Evolutionary conservation across 306 rosid genomes (phyloP).

Genomic region (Rosa chinensis): DNA sequence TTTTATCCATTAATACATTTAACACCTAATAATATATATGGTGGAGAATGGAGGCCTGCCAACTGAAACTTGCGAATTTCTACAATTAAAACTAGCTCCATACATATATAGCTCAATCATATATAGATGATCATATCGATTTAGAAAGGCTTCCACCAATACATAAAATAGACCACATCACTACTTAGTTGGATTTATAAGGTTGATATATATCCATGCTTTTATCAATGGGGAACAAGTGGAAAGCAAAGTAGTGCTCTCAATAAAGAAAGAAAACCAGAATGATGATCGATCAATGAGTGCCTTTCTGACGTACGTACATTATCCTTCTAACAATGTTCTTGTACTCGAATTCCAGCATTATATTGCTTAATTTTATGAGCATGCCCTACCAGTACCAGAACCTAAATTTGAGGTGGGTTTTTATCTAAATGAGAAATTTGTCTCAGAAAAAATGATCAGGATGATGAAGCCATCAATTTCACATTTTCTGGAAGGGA

Average conservation of each 20-base stretch:
- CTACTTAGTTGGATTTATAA: neutral
- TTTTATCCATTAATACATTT: too few species aligned
- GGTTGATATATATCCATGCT: constrained; percentile 7
- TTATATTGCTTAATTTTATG: neutral
- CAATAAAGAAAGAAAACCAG: constrained; percentile 11
- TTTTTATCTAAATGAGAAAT: neutral
- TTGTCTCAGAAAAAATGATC: neutral
- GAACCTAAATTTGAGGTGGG: neutral
- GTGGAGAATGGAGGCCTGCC: neutral
- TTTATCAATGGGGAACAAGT: constrained; percentile 30
- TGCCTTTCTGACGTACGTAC: neutral
- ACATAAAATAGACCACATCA: constrained; percentile 3
- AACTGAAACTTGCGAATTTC: neutral
- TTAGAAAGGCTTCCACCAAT: neutral
- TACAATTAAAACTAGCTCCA: neutral
- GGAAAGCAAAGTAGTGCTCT: constrained; percentile 26
- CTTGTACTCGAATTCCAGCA: neutral
- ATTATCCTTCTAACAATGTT: neutral
- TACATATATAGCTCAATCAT: constrained; percentile 11
- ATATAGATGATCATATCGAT: neutral
- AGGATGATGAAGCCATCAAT: neutral
- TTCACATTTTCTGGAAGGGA: neutral
- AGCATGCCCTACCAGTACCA: neutral
- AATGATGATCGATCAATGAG: constrained; percentile 4
- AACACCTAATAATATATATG: neutral